phyloP scores from a whole-genome alignment of 2,329 filamentous ascomycete species.

The Geosmithia putterillii region DNA sequence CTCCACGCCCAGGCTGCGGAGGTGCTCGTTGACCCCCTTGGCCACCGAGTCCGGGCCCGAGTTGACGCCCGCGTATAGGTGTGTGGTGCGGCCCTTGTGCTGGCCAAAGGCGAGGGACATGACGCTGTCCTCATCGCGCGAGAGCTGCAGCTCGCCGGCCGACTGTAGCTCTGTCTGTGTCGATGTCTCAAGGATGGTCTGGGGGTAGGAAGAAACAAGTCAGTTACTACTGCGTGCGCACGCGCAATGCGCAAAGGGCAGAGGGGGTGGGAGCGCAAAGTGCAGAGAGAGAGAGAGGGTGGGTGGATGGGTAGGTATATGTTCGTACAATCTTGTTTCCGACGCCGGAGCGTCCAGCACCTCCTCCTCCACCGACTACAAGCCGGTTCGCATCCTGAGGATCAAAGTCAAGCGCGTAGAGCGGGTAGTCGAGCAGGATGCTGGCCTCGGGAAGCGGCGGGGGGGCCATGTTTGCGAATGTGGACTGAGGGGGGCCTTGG shows the following conservation, averaged over 20 bases:
- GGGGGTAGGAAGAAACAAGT: no score
- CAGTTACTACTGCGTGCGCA: constrained; percentile 4
- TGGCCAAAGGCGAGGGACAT: constrained; percentile 65
- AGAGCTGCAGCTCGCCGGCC: constrained; percentile 63
- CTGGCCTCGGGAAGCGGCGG: constrained; percentile 38
- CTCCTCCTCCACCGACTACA: constrained; percentile 78
- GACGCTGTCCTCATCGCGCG: constrained; percentile 78
- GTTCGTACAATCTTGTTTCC: constrained; percentile 73
- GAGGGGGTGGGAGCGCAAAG: background rate
- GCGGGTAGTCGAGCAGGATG: constrained; percentile 64
- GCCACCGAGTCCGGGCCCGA: constrained; percentile 60
- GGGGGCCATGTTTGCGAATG: constrained; percentile 17
- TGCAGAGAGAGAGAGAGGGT: background rate
- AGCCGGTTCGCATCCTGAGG: constrained; percentile 64
- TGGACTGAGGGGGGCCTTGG: background rate
- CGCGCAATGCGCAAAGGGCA: background rate
- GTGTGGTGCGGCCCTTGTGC: constrained; percentile 40
- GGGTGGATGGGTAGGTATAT: background rate
- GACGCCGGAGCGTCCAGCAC: constrained; percentile 68
- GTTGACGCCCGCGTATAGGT: constrained; percentile 68
- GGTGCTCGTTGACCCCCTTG: constrained; percentile 71
- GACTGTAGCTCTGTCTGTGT: constrained; percentile 50
- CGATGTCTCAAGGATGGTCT: constrained; percentile 64
- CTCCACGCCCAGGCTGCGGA: constrained; percentile 60
- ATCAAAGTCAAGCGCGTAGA: constrained; percentile 83